A percentile compares a stretch with the other conserved stretches of the same genome.
Conservation (phyloP, 306 rosid species). For the Pachyrhizus erosus region DNA sequence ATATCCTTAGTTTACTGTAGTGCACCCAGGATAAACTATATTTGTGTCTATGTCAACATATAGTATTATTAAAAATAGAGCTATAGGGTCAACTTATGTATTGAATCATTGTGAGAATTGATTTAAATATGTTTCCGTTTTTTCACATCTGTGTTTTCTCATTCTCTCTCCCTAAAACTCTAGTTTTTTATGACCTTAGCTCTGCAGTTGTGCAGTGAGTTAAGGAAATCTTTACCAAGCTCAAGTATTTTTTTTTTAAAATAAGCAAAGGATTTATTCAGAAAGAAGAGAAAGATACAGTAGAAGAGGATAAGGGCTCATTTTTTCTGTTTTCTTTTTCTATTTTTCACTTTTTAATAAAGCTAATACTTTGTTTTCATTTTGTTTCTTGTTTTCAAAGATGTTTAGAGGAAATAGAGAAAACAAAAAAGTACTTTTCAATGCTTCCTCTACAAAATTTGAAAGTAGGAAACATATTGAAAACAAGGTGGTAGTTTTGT, state of each 20-base stretch:
- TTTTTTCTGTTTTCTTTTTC: no score
- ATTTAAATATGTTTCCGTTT: neutral
- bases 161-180: neutral
- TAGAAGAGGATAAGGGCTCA: conserved; percentile 4
- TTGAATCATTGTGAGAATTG: neutral
- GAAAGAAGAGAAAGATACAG: neutral
- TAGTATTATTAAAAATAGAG: neutral
- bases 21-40: neutral
- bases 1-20: neutral
- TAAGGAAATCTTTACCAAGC: neutral
- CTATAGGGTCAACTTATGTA: neutral
- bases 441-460: no score
- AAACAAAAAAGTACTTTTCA: no score
- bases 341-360: no score
- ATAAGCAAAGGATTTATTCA: neutral
- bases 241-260: neutral
- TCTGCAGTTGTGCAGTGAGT: no score
- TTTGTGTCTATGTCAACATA: neutral
- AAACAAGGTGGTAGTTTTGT: no score
- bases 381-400: no score
- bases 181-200: no score
- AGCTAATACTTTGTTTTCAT: no score
- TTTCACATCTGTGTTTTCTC: neutral
- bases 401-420: no score
- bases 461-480: no score